Percentiles rank a stretch among this genome's conserved stretches.
Conservation (phyloP, 306 rosid genomes). For the Carpinus viminea region DNA sequence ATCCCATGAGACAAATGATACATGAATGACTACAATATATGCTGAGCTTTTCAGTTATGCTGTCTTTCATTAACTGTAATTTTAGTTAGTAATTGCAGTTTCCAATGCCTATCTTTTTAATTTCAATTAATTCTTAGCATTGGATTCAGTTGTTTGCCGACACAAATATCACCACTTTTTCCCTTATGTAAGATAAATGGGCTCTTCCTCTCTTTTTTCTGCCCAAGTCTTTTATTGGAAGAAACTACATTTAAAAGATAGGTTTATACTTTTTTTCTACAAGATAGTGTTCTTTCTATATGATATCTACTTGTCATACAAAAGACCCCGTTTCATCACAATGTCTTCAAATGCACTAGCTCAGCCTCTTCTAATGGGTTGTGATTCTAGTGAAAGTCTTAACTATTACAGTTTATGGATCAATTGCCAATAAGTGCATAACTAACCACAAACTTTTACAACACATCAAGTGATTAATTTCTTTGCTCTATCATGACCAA, state of each 20-base stretch:
- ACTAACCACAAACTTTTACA: not conserved
- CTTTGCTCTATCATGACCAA: not conserved
- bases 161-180: not conserved
- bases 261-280: not conserved
- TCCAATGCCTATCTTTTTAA: too few relatives aligned
- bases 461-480: not conserved
- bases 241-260: not conserved
- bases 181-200: not conserved
- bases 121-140: too few relatives aligned
- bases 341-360: not conserved
- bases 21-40: not conserved
- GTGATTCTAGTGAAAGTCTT: not conserved
- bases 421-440: not conserved
- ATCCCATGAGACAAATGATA: not conserved
- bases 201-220: not conserved
- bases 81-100: too few relatives aligned
- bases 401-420: not conserved
- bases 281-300: not conserved
- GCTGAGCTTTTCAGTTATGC: too few relatives aligned
- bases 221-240: not conserved
- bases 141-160: too few relatives aligned
- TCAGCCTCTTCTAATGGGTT: not conserved
- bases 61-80: too few relatives aligned
- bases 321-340: not conserved
- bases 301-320: not conserved